Conservation (phyloP, 306 rosid genomes). For the Rosa multiflora region DNA sequence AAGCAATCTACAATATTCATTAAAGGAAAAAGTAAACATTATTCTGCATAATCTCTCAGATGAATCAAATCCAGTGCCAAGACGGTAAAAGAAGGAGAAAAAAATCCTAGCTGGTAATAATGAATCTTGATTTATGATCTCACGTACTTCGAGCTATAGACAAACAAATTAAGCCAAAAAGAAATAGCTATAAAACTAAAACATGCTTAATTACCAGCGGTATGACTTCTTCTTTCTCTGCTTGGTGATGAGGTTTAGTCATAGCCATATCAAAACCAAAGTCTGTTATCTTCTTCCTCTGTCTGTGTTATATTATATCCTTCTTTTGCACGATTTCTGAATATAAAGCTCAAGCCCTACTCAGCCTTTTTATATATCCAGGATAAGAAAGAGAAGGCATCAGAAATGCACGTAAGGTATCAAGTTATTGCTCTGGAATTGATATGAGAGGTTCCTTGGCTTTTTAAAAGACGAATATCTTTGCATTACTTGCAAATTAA, state of each 20-base stretch:
- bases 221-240: rapidly evolving
- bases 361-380: slow-evolving; percentile 18
- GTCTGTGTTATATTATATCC: background rate
- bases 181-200: background rate
- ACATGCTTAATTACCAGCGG: background rate
- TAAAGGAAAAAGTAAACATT: background rate
- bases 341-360: background rate
- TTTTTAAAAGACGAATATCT: slow-evolving; percentile 12
- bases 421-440: slow-evolving; percentile 6
- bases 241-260: slow-evolving; percentile 24
- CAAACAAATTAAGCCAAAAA: background rate
- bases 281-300: background rate
- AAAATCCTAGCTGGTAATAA: background rate
- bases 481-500: background rate
- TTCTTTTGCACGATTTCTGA: background rate
- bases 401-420: background rate
- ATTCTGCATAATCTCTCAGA: background rate
- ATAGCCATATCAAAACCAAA: slow-evolving; percentile 13
- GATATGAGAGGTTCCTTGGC: background rate
- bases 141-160: background rate
- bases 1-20: background rate
- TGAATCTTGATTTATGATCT: background rate
- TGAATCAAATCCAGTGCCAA: background rate
- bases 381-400: background rate
- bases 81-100: background rate